A percentile compares a stretch with the other conserved stretches of the same genome.
These are phyloP conservation scores for Serendipita indica DNA, from an alignment of 768 basidiomycete species.

Conservation along the genomic window DNA sequence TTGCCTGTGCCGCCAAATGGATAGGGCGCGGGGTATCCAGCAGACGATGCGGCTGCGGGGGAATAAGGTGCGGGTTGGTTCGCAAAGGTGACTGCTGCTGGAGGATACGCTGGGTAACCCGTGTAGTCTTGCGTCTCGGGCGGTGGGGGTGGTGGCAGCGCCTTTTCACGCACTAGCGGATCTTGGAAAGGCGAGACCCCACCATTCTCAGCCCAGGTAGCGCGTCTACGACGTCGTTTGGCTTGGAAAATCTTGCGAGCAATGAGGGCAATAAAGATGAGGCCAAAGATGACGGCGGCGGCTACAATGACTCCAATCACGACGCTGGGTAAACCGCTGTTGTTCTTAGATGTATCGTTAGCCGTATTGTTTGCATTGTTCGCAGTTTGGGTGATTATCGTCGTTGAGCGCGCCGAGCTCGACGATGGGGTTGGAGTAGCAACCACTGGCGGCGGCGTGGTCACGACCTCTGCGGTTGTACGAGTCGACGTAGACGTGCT, in stretches of 20 bases:
- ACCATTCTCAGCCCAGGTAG: not conserved
- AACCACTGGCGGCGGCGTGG: not conserved
- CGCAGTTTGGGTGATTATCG: not conserved
- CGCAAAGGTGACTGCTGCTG: not conserved
- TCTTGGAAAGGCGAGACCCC: not conserved
- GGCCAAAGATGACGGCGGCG: conserved; percentile 7
- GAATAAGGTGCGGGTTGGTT: not conserved
- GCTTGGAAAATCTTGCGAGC: conserved; percentile 6
- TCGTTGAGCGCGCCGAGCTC: not conserved
- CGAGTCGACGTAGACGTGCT: not conserved
- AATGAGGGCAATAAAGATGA: conserved; percentile 4
- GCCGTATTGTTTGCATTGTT: not conserved
- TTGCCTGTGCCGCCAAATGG: not conserved
- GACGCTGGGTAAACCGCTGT: conserved; percentile 1
- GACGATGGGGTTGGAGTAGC: not conserved
- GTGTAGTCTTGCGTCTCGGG: not conserved
- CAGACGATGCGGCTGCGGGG: not conserved
- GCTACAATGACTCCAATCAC: conserved; percentile 4
- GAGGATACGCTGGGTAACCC: conserved; percentile 6
- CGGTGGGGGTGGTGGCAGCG: not conserved
- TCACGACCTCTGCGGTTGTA: not conserved
- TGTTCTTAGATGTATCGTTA: not conserved
- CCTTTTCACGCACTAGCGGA: not conserved
- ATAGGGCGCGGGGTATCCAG: not conserved
- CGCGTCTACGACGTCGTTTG: not conserved